Evolutionary conservation across 257 asterid species (phyloP).

Genomic region (Solanum medicagineum): DNA sequence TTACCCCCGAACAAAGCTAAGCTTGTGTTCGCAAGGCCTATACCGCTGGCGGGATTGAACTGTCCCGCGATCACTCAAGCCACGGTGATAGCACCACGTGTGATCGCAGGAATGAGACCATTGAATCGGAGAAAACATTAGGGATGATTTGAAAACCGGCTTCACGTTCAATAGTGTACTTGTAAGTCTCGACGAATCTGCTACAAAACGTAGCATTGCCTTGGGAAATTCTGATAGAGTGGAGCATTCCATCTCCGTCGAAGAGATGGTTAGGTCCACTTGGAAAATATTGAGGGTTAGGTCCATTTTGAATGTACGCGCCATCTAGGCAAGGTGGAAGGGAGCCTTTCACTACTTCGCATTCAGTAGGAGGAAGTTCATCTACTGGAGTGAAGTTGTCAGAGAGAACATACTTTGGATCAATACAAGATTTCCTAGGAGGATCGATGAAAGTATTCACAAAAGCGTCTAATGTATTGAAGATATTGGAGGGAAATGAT

Average conservation of each 20-base stretch:
- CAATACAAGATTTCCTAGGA: constrained; percentile 13
- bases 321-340: constrained; percentile 62
- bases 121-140: constrained; percentile 48
- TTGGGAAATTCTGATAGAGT: constrained; percentile 33
- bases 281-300: constrained; percentile 64
- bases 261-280: constrained; percentile 68
- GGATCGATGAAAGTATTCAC: constrained; percentile 20
- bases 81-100: constrained; percentile 36
- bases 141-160: constrained; percentile 38
- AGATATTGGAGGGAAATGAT: neutral
- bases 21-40: constrained; percentile 63
- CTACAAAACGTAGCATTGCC: constrained; percentile 57
- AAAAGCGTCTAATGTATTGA: constrained; percentile 24
- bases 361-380: constrained; percentile 8
- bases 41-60: constrained; percentile 32
- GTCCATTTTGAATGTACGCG: constrained; percentile 74
- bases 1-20: constrained; percentile 40
- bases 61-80: constrained; percentile 44
- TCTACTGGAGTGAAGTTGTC: neutral
- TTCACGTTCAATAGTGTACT: constrained; percentile 30
- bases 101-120: constrained; percentile 37
- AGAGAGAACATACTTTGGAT: constrained; percentile 40
- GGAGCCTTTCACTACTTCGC: constrained; percentile 40
- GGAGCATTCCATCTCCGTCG: constrained; percentile 90
- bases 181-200: constrained; percentile 55